These are phyloP conservation scores for Trametes gibbosa DNA, from an alignment of 768 basidiomycete species.

Conservation along the genomic window DNA sequence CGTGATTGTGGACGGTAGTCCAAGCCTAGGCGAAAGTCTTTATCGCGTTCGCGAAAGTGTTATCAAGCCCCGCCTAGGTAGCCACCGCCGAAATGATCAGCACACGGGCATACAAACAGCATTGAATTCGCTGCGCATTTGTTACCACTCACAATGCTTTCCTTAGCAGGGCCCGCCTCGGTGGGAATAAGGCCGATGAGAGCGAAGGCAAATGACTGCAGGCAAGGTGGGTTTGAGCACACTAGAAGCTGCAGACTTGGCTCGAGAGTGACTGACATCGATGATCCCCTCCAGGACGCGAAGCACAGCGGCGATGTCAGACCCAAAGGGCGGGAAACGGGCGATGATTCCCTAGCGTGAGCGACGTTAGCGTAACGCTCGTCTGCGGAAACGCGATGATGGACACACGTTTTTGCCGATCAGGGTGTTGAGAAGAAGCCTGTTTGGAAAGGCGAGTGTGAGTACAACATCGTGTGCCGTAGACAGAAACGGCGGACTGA, in stretches of 20 bases:
- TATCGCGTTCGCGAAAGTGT: too few species aligned
- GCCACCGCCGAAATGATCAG: too few species aligned
- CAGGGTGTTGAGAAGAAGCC: neutral
- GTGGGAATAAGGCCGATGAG: neutral
- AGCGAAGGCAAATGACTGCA: neutral
- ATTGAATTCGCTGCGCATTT: too few species aligned
- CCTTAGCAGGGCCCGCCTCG: neutral
- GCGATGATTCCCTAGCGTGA: neutral
- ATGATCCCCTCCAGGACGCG: neutral
- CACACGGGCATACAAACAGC: too few species aligned
- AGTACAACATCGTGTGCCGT: neutral
- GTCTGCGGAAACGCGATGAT: neutral
- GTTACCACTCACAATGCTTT: neutral
- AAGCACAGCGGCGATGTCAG: neutral
- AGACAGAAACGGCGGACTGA: neutral
- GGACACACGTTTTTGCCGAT: neutral
- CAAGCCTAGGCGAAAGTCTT: too few species aligned
- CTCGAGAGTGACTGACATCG: neutral
- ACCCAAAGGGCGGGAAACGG: neutral
- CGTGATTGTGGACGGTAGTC: too few species aligned
- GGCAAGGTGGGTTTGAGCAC: neutral
- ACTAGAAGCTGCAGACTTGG: neutral
- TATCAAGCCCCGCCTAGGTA: too few species aligned
- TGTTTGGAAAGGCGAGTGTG: neutral
- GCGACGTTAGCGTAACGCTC: neutral